These are phyloP conservation scores for Populus ilicifolia DNA, from an alignment of 345 rosid species.

Conservation along the genomic window DNA sequence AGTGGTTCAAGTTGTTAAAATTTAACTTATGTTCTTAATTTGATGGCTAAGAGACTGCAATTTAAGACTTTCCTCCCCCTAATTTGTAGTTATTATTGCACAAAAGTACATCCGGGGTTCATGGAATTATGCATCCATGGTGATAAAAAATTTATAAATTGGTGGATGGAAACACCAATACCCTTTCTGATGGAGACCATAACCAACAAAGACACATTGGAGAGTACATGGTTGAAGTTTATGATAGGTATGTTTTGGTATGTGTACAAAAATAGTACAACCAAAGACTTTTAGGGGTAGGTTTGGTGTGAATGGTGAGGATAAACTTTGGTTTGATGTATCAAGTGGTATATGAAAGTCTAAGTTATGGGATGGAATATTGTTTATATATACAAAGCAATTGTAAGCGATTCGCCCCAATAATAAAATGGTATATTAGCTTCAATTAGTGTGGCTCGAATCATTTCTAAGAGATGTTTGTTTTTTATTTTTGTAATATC, in stretches of 20 bases:
- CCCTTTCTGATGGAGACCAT: no score
- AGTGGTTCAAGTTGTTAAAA: no score
- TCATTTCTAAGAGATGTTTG: neutral
- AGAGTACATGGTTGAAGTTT: no score
- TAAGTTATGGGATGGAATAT: neutral
- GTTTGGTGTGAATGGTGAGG: neutral
- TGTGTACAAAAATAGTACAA: neutral
- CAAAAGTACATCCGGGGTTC: no score
- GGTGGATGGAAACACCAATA: no score
- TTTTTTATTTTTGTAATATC: neutral
- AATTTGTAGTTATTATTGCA: no score
- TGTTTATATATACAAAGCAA: neutral
- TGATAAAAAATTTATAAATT: no score
- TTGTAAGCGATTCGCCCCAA: neutral
- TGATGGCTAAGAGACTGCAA: neutral
- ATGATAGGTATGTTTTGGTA: neutral
- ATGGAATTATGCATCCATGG: no score
- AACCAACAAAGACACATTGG: no score
- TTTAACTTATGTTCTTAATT: no score
- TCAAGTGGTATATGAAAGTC: neutral
- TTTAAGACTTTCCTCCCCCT: no score
- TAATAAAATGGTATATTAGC: neutral
- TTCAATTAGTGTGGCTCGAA: neutral
- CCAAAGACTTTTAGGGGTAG: neutral
- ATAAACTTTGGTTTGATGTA: neutral